A percentile compares a stretch with the other conserved stretches of the same genome.
Conservation (phyloP, 352 stramenopile species). For the Phytophthora crassamura region DNA sequence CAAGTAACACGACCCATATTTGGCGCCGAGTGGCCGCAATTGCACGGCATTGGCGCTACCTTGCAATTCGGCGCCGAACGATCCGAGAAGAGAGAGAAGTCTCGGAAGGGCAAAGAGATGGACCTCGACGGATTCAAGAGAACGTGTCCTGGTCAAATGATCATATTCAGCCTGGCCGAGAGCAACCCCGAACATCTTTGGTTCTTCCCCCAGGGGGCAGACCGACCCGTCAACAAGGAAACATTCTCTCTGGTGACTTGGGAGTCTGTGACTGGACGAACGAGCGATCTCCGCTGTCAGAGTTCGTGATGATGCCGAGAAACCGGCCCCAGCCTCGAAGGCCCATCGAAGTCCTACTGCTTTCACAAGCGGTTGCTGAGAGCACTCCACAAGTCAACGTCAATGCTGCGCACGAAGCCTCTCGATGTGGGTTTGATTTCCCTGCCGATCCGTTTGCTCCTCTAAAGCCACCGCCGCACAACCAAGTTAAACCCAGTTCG, state of each 20-base stretch:
- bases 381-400: background rate
- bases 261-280: constrained; percentile 12
- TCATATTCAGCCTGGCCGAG: background rate
- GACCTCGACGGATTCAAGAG: constrained; percentile 7
- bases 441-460: constrained; percentile 21
- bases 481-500: background rate
- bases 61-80: constrained; percentile 25
- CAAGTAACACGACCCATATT: constrained; percentile 23
- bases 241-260: background rate
- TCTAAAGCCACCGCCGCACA: background rate
- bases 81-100: constrained; percentile 5
- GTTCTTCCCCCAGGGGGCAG: background rate
- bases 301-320: constrained; percentile 46
- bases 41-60: constrained; percentile 41
- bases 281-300: constrained; percentile 30
- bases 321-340: constrained; percentile 46
- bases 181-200: background rate
- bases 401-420: constrained; percentile 11
- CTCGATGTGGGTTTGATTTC: constrained; percentile 44
- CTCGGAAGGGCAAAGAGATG: background rate
- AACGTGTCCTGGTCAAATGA: constrained; percentile 12
- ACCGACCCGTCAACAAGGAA: background rate
- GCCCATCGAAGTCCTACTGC: constrained; percentile 41
- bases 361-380: constrained; percentile 6
- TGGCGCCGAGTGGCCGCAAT: constrained; percentile 44